Evolutionary conservation across 768 basidiomycete species (phyloP), one percentile per base, ranked within the genome.

Genomic region (Hypholoma sublateritium): DNA sequence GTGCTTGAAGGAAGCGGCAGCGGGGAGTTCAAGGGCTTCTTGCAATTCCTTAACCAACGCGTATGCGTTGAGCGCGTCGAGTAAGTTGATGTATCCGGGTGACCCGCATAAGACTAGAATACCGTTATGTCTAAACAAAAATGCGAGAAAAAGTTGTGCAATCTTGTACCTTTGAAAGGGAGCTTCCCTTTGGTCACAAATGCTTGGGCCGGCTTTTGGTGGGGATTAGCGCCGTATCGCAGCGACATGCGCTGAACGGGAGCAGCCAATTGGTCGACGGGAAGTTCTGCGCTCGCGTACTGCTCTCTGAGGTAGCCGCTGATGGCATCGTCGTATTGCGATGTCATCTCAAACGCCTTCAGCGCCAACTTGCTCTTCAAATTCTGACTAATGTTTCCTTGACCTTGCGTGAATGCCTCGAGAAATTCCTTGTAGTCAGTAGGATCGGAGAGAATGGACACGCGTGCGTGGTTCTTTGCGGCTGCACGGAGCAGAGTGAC

Each of bases 1-100:
- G 68, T 99, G 97, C 77, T 99, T 99, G 87, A 98, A 99, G 0
- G 95, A 98, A 0, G 97, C 96, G 12, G 97, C 96, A 13, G 97
- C 97, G 16, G 97, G 95, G 45, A 98, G 85, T 35, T 78, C 74
- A 55, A 98, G 83, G 0, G 92, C 92, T 56, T 85, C 91, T 45
- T 93, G 87, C 3, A 99, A 84, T 70, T 99, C 97, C 66, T 88
- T 91, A 55, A 99, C 97, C 39, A 99, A 84, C 1, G 93, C 95
- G 67, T 90, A 99, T 3, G 96, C 96, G 75, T 98, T 98, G 65
- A 99, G 84, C 1, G 95, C 97, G 67, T 98, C 97, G 51, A 99
- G 80, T 6, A 98, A 85, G 77, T 99, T 99, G 78, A 99, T 98
- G 73, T 98, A 98, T 21, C 97, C 97, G 9, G 97, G 97, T 7